Conservation (phyloP, 306 rosid genomes). For the Corylus heterophylla region DNA sequence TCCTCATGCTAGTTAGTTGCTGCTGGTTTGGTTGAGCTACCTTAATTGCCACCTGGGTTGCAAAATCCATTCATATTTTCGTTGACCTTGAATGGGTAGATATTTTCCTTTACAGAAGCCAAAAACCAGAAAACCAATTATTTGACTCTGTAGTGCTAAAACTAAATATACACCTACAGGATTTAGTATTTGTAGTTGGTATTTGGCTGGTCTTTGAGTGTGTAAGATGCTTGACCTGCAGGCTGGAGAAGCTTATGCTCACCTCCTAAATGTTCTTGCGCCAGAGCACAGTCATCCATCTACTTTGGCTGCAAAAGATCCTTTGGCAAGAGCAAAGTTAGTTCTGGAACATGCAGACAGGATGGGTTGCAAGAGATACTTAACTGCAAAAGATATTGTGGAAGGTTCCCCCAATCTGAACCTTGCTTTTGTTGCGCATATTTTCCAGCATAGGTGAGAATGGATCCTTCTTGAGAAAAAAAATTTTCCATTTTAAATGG, state of each 20-base stretch:
- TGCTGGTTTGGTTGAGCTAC: too few species aligned
- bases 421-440: too few species aligned
- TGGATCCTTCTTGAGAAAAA: constrained; percentile 17
- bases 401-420: too few species aligned
- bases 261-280: constrained; percentile 89
- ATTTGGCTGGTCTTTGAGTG: constrained; percentile 17
- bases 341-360: too few species aligned
- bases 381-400: too few species aligned
- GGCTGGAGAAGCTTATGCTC: constrained; percentile 97
- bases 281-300: constrained; percentile 83
- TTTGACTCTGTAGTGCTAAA: not conserved
- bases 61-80: too few species aligned
- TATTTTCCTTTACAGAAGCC: not conserved
- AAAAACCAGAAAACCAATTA: not conserved
- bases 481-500: not conserved
- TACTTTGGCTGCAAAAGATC: constrained; percentile 62
- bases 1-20: too few species aligned
- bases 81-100: not conserved
- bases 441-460: too few species aligned
- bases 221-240: constrained; percentile 37
- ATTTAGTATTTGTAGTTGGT: not conserved
- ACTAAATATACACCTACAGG: not conserved
- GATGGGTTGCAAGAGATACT: too few species aligned
- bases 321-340: constrained; percentile 86
- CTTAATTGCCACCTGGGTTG: too few species aligned